Percentiles rank a stretch among this genome's conserved stretches.
phyloP scores from a whole-genome alignment of 192 early-diverging fungal species.

The Fimicolochytrium jonesii region DNA sequence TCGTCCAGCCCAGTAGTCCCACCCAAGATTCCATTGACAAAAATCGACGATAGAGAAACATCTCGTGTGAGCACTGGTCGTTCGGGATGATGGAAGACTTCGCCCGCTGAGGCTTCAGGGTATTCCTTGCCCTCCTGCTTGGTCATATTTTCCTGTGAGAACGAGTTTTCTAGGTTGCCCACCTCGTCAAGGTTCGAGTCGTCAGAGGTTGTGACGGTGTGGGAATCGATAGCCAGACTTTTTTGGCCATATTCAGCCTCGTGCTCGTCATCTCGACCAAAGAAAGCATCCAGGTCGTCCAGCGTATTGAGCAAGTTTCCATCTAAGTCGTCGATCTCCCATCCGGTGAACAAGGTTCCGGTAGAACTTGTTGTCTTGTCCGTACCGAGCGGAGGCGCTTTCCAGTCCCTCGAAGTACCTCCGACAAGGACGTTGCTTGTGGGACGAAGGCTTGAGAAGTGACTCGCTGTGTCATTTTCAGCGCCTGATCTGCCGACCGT shows the following conservation, averaged over 20 bases:
- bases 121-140: too few species aligned
- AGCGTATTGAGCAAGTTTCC: conserved; percentile 21
- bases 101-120: conserved; percentile 9
- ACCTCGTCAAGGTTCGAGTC: too few species aligned
- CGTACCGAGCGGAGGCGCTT: too few species aligned
- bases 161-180: too few species aligned
- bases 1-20: conserved; percentile 8
- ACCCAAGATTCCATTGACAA: conserved; percentile 11
- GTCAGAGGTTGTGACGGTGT: neutral
- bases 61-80: conserved; percentile 16
- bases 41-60: conserved; percentile 13
- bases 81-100: conserved; percentile 25
- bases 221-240: neutral
- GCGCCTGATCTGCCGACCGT: too few species aligned
- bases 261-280: conserved; percentile 18
- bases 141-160: too few species aligned
- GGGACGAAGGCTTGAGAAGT: too few species aligned
- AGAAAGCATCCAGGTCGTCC: conserved; percentile 29
- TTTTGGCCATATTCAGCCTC: neutral
- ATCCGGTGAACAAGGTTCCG: too few species aligned
- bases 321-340: conserved; percentile 16
- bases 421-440: conserved; percentile 10
- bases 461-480: too few species aligned
- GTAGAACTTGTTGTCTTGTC: too few species aligned
- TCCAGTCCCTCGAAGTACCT: neutral